These are phyloP conservation scores for Cyberlindnera saturnus DNA, from an alignment of 805 yeast genomes.

Conservation along the genomic window DNA sequence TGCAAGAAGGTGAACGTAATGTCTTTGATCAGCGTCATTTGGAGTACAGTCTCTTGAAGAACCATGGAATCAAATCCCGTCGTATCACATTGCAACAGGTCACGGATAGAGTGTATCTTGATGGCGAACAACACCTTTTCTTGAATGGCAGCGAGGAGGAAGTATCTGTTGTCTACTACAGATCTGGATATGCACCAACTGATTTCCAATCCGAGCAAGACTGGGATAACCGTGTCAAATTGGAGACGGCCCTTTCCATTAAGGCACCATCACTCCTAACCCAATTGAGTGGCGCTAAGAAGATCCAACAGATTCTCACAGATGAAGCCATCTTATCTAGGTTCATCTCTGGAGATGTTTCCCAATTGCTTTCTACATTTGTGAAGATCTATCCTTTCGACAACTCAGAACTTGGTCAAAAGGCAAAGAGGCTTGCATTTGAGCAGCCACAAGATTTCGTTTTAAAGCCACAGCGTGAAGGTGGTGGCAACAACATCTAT, in stretches of 20 bases:
- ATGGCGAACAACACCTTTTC: conserved; percentile 40
- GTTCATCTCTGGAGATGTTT: conserved; percentile 32
- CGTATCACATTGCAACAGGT: conserved; percentile 67
- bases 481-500: conserved; percentile 95
- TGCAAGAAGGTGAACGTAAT: conserved; percentile 82
- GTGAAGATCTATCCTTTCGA: conserved; percentile 88
- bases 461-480: conserved; percentile 96
- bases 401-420: conserved; percentile 50
- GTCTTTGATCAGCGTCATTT: conserved; percentile 86
- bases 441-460: conserved; percentile 68
- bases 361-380: conserved; percentile 48
- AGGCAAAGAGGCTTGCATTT: conserved; percentile 63
- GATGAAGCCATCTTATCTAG: conserved; percentile 39
- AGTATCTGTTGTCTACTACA: conserved; percentile 81
- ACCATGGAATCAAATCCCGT: conserved; percentile 51
- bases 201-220: conserved; percentile 64
- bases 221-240: conserved; percentile 70
- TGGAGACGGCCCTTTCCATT: conserved; percentile 76
- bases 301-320: conserved; percentile 85
- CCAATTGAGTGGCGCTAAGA: conserved; percentile 90
- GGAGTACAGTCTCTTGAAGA: conserved; percentile 60
- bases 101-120: conserved; percentile 33
- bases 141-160: conserved; percentile 55
- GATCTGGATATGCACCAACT: conserved; percentile 82
- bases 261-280: conserved; percentile 89